Evolutionary conservation across 1,139 yeast species (phyloP), one percentile per base, ranked within the genome.

Genomic region (Saccharomyces pastorianus): DNA sequence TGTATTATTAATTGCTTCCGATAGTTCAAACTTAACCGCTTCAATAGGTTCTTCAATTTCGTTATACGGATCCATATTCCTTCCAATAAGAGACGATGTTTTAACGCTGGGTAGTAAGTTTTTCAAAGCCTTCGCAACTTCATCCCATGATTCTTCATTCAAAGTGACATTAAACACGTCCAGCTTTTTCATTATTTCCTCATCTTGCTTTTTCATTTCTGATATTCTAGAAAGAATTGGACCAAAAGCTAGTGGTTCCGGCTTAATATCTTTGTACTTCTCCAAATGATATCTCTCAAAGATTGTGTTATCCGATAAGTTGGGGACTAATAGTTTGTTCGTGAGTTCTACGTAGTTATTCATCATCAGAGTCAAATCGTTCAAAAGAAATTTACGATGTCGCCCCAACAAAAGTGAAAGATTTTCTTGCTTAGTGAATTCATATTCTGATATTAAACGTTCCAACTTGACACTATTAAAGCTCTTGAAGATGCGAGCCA

Each of bases 391-490:
- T 23, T 54, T 49, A 49, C 63, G 64, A 49, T 60, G 57, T 6
- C 81, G 58, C 2, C 61, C 79, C 7, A 74, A 55, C 1, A 79
- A 61, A 23, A 76, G 76, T 7, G 79, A 79, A 50, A 79, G 77
- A 53, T 78, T 82, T 3, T 70, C 72, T 3, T 71, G 71, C 29
- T 78, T 76, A 11, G 79, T 73, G 9, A 82, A 59, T 49, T 82
- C 81, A 60, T 82, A 81, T 64, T 91, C 98, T 48, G 86, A 67
- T 0, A 85, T 75, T 53, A 77, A 77, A 51, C 93, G 71, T 0
- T 87, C 80, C 20, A 88, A 69, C 53, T 84, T 75, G 13, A 70
- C 67, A 26, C 76, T 72, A 5, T 76, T 76, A 53, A 84, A 73
- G 58, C 76, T 77, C 6, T 71, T 58, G 58, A 81, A 82, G 1